Evolutionary conservation across 202 grass and related monocot species (phyloP), one percentile per base, ranked within the genome.

Genomic region (Eragrostis tef): DNA sequence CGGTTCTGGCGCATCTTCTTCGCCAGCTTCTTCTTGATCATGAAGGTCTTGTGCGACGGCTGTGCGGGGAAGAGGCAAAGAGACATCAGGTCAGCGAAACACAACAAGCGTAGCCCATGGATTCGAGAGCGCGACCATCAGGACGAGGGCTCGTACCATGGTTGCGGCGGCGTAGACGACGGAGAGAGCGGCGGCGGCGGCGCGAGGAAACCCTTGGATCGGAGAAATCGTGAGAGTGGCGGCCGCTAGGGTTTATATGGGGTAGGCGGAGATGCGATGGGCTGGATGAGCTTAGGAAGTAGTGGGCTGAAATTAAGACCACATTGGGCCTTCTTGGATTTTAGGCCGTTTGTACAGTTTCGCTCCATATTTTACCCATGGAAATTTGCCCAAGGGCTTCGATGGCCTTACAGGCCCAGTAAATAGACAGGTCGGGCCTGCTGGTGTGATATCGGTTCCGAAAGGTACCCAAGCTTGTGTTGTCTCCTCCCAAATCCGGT

Each of bases 1-100:
- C 91, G 87, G 78, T 97, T 97, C 91, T 94, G 94, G 73, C 91
- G 85, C 94, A 88, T 86, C 91, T 94, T 97, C 94, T 97, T 94
- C 73, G 91, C 94, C 87, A 94, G 82, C 89, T 97, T 97, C 89
- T 90, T 87, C 89, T 97, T 97, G 87, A 97, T 94, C 83, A 47
- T 82, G 83, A 97, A 97, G 79, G 94, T 94, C 94, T 97, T 97
- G 94, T 94, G 94, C 46, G 94, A 97, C 74, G 94, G 94, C 94
- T 97, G 71, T 34, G 45, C 39, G 17, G 12, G 62, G 12, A 87
- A 15, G 46, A 25, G 48, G 29, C 20, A 27, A 22, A 2, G 11
- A 51, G 20, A 4, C 48, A 58, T 70, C 0, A 5, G 24, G 84
- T 84, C 50, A 39, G 27, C 4, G 3, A 0, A 12, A 5, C 3